Base-by-base conservation (phyloP, 2,329 filamentous ascomycete genomes). In the Fusarium sacchari region DNA sequence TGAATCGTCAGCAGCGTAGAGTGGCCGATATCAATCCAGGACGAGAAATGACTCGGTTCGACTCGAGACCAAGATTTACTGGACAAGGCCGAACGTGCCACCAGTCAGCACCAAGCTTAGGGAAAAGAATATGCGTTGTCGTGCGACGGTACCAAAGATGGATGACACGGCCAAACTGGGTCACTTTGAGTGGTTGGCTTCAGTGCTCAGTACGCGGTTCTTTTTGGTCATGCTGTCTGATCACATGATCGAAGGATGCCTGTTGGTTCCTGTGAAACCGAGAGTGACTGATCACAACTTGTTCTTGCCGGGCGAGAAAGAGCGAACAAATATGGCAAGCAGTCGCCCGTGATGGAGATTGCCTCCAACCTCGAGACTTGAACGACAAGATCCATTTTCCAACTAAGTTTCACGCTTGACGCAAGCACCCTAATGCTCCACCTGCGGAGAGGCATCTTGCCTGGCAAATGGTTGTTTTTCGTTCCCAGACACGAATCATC, bases 181-280 rank as follows among this genome's bases (percentile, higher is more conserved):
- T 40, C 63, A 64, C 56, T 68, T 67, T 69, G 64, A 64, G 69
- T 70, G 34, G 67, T 67, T 58, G 67, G 64, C 46, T 61, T 67
- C 34, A 36, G 43, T n/a, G 46, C 46, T 65, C 60, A 67, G 30
- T 46, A 56, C 44, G 36, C 28, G 26, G 56, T 50, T 28, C 37
- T 50, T 56, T 61, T 68, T 49, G 56, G 65, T 56, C 66, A 46
- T 67, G 62, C 65, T 61, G 60, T 34, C 28, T 70, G 73, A 77
- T 78, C 76, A 78, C 75, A 77, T 78, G 76, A 78, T 78, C 73
- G 58, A 57, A 60, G 14, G 62, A 58, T 36, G 43, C 58, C 55
- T 72, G 67, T 64, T 70, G 60, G 67, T 52, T 44, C 60, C 68
- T 59, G 60, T 60, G 64, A 66, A 65, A 52, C 57, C 53, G 32